phyloP scores from a whole-genome alignment of 2,329 filamentous ascomycete genomes.

The Phialophora expanda region DNA sequence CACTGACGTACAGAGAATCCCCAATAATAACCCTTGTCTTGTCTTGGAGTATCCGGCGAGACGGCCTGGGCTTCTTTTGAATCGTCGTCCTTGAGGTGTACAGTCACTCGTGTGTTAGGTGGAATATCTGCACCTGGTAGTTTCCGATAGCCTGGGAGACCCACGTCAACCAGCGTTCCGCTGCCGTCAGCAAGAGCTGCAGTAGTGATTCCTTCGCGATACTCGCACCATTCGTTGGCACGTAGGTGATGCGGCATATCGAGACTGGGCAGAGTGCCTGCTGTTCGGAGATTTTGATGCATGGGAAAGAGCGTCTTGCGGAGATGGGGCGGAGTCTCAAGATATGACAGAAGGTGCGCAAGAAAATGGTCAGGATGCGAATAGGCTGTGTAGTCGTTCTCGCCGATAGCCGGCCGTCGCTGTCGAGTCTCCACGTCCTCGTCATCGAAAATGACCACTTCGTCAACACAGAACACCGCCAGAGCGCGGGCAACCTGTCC shows the following conservation, averaged over 20 bases:
- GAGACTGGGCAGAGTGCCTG: constrained; percentile 74
- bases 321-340: constrained; percentile 84
- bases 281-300: constrained; percentile 76
- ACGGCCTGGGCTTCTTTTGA: constrained; percentile 63
- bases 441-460: constrained; percentile 82
- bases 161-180: constrained; percentile 60
- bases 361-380: constrained; percentile 80
- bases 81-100: constrained; percentile 55
- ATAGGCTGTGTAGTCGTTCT: constrained; percentile 66
- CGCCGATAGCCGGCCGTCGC: constrained; percentile 42
- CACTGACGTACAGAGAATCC: constrained; percentile 75
- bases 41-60: constrained; percentile 70
- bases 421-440: constrained; percentile 45
- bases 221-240: constrained; percentile 76
- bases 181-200: constrained; percentile 56
- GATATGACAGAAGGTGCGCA: constrained; percentile 76
- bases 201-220: constrained; percentile 76
- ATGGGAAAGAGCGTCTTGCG: constrained; percentile 75
- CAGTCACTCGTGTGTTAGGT: constrained; percentile 72
- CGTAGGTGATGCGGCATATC: constrained; percentile 86
- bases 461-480: constrained; percentile 82
- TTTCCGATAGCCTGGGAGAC: constrained; percentile 54
- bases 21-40: constrained; percentile 84
- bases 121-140: constrained; percentile 66
- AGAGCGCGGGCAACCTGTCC: constrained; percentile 80